Evolutionary conservation across 805 yeast genomes (phyloP).

Genomic region (Teunomyces panamensis): DNA sequence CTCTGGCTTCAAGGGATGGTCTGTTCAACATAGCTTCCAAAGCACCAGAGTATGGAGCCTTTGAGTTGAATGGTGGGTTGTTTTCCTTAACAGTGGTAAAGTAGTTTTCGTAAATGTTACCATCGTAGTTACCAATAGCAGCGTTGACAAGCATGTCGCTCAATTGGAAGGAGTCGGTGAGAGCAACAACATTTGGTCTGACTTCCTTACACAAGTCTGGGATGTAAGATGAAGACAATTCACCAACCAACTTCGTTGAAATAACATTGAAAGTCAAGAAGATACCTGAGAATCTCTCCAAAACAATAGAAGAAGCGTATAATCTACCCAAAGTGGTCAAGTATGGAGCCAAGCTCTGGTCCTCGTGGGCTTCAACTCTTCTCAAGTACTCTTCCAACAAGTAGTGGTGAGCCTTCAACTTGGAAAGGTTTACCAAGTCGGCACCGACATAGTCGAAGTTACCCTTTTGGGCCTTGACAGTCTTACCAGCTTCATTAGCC

Average conservation of each 20-base stretch:
- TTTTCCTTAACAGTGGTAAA: conserved; percentile 49
- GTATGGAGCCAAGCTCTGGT: conserved; percentile 43
- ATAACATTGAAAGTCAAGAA: conserved; percentile 66
- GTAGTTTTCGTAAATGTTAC: conserved; percentile 81
- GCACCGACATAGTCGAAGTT: conserved; percentile 47
- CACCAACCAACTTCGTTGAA: conserved; percentile 45
- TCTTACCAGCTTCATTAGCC: conserved; percentile 27
- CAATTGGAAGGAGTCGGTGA: conserved; percentile 81
- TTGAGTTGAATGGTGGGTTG: conserved; percentile 51
- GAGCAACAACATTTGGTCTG: conserved; percentile 68
- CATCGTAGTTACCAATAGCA: conserved; percentile 76
- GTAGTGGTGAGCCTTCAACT: conserved; percentile 50
- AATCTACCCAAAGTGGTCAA: conserved; percentile 56
- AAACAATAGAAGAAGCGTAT: conserved; percentile 57
- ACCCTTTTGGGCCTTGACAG: conserved; percentile 30
- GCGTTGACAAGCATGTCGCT: conserved; percentile 81
- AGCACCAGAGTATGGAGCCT: conserved; percentile 57
- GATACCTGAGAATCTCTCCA: conserved; percentile 65
- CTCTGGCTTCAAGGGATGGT: conserved; percentile 30
- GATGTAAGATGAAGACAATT: conserved; percentile 44
- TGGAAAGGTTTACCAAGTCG: conserved; percentile 46
- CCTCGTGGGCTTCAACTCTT: conserved; percentile 33
- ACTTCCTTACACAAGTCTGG: conserved; percentile 26
- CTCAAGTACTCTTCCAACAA: conserved; percentile 39
- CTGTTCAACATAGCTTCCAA: conserved; percentile 35